Evolutionary conservation across 257 asterid species (phyloP).

Genomic region (Solanum neorickii): DNA sequence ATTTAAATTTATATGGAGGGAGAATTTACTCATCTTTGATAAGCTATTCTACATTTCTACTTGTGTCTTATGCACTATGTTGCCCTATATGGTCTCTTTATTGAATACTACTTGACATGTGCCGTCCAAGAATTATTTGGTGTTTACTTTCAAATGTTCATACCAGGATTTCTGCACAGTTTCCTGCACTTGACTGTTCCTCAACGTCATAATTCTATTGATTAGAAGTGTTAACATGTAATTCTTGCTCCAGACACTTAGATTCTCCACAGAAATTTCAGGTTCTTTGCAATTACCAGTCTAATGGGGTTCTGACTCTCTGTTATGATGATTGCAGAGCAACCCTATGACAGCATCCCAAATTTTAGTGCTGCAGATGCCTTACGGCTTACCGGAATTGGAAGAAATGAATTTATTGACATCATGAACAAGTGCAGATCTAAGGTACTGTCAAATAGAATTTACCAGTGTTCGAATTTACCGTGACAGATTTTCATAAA

Average conservation of each 20-base stretch:
- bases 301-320: background rate
- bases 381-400: slow-evolving; percentile 84
- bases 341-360: slow-evolving; percentile 99
- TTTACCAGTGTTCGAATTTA: background rate
- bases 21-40: background rate
- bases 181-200: background rate
- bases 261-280: background rate
- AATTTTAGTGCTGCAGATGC: slow-evolving; percentile 99
- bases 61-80: background rate
- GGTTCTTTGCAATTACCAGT: background rate
- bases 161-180: background rate
- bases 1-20: background rate
- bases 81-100: background rate
- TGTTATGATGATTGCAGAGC: slow-evolving; percentile 55
- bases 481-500: background rate
- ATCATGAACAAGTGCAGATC: slow-evolving; percentile 99
- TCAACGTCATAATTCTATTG: background rate
- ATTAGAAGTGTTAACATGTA: background rate
- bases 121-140: background rate
- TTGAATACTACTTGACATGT: background rate
- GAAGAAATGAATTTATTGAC: slow-evolving; percentile 98
- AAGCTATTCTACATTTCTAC: background rate
- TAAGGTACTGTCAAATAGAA: slow-evolving; percentile 51
- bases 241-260: background rate
- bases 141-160: background rate